Conservation (phyloP, 805 yeast genomes). For the Yamadazyma phyllophila region DNA sequence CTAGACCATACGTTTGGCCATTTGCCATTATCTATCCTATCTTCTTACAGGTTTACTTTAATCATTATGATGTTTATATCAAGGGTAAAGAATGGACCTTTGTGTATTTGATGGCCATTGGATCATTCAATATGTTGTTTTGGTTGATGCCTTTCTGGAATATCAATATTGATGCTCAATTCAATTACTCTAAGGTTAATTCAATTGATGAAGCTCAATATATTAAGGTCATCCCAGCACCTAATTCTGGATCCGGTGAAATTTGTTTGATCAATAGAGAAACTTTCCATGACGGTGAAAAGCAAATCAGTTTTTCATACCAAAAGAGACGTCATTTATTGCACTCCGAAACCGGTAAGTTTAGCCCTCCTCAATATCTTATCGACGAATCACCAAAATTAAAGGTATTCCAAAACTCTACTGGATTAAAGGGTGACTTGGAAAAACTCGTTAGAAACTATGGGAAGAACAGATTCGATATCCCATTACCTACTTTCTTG, state of each 20-base stretch:
- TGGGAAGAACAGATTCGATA: conserved; percentile 87
- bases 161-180: conserved; percentile 61
- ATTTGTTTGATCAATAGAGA: conserved; percentile 63
- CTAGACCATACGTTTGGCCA: conserved; percentile 81
- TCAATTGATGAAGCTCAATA: conserved; percentile 63
- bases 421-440: conserved; percentile 58
- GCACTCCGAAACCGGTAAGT: conserved; percentile 50
- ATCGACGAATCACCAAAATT: conserved; percentile 61
- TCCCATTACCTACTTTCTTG: conserved; percentile 87
- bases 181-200: conserved; percentile 61
- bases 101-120: conserved; percentile 72
- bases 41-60: conserved; percentile 61
- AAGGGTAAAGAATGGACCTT: conserved; percentile 95
- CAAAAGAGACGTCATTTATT: conserved; percentile 90
- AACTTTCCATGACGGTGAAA: conserved; percentile 52
- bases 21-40: conserved; percentile 75
- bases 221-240: conserved; percentile 74
- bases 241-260: conserved; percentile 83
- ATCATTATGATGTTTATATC: conserved; percentile 76
- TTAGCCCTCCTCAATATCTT: conserved; percentile 80
- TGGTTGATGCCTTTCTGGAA: conserved; percentile 96
- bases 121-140: conserved; percentile 70
- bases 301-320: conserved; percentile 71
- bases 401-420: conserved; percentile 50
- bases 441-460: conserved; percentile 52